These are phyloP conservation scores for Talaromyces sp. DNA, from an alignment of 2,329 filamentous ascomycete species.

Conservation along the genomic window DNA sequence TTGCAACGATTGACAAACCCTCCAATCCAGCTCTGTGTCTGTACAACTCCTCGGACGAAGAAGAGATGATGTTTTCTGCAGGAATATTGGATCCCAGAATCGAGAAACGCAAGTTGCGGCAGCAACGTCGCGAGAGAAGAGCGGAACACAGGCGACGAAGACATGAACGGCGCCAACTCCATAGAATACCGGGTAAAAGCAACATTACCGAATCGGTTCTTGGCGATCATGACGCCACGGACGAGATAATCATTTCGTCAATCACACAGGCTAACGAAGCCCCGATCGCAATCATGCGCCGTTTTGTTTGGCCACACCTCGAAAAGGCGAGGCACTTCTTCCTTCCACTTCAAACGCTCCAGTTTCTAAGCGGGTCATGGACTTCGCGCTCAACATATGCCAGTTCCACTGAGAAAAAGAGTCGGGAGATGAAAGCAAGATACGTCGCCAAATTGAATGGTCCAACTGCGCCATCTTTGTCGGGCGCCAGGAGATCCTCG, in stretches of 20 bases:
- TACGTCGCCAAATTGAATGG: conserved; percentile 24
- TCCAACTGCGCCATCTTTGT: conserved; percentile 13
- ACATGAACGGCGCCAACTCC: not conserved
- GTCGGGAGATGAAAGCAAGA: not conserved
- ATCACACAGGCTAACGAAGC: conserved; percentile 20
- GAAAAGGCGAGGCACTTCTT: conserved; percentile 33
- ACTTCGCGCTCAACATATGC: conserved; percentile 23
- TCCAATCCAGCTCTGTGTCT: not conserved
- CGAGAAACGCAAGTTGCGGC: not conserved
- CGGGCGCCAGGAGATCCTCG: not conserved
- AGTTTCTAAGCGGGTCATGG: conserved; percentile 18
- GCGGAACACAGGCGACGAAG: not conserved
- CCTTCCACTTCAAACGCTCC: not conserved
- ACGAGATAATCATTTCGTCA: conserved; percentile 19
- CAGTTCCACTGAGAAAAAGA: conserved; percentile 17
- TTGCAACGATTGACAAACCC: not conserved
- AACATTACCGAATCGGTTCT: not conserved
- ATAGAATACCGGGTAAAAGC: not conserved
- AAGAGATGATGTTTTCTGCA: conserved; percentile 33
- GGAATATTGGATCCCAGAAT: conserved; percentile 29
- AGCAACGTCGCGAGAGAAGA: not conserved
- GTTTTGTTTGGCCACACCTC: conserved; percentile 31
- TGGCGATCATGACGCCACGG: not conserved
- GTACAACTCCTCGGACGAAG: conserved; percentile 17
- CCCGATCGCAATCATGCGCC: conserved; percentile 22